phyloP scores from a whole-genome alignment of 495 filamentous ascomycete species.

The Xylaria longipes region DNA sequence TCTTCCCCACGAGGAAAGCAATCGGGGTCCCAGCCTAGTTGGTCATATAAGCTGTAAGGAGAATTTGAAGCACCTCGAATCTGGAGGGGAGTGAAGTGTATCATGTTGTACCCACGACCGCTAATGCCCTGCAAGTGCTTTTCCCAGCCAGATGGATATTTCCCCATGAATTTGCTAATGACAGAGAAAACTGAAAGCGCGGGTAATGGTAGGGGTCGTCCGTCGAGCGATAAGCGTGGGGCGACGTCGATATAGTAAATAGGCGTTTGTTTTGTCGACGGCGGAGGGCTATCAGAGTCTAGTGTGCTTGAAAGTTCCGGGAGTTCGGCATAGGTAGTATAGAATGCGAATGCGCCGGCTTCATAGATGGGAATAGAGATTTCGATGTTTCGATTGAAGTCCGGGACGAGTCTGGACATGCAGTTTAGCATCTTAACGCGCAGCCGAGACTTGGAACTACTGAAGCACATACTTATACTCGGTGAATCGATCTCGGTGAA shows the following conservation, averaged over 20 bases:
- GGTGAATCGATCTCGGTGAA: slow-evolving; percentile 77
- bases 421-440: not conserved
- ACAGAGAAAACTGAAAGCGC: slow-evolving; percentile 92
- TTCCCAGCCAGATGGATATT: slow-evolving; percentile 87
- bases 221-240: slow-evolving; percentile 76
- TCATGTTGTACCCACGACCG: slow-evolving; percentile 94
- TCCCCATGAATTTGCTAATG: slow-evolving; percentile 97
- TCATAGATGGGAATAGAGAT: slow-evolving; percentile 83
- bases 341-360: slow-evolving; percentile 95
- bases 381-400: slow-evolving; percentile 89
- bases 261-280: slow-evolving; percentile 69
- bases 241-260: slow-evolving; percentile 92
- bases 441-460: slow-evolving; percentile 33
- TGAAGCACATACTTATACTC: slow-evolving; percentile 74
- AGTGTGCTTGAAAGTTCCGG: slow-evolving; percentile 72
- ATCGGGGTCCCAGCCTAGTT: slow-evolving; percentile 81
- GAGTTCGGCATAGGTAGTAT: slow-evolving; percentile 88
- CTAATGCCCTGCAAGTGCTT: slow-evolving; percentile 85
- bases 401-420: slow-evolving; percentile 72
- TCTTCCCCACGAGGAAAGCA: slow-evolving; percentile 87
- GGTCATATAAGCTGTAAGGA: slow-evolving; percentile 95
- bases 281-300: slow-evolving; percentile 39
- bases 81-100: slow-evolving; percentile 96
- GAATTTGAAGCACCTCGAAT: slow-evolving; percentile 89
- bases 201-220: slow-evolving; percentile 74